Evolutionary conservation across 2,329 filamentous ascomycete genomes (phyloP), one percentile per base, ranked within the genome.

Genomic region (Geosmithia putterillii): DNA sequence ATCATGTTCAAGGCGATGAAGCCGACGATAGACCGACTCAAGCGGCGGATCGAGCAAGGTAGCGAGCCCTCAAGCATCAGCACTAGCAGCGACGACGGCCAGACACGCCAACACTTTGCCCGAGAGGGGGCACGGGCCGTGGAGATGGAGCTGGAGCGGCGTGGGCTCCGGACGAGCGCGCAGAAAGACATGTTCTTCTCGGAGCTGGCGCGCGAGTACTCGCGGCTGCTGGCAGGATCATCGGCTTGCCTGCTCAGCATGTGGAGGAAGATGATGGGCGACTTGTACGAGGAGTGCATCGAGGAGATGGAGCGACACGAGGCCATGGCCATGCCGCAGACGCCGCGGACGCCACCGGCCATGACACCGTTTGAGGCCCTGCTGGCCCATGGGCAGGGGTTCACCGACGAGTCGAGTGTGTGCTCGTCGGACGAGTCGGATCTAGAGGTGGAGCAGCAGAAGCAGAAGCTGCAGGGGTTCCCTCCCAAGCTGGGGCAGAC

Each of bases 21-120:
- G 18, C 39, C 39, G 21, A 41, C 39, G 7, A 41, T 41, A 12
- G 39, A 41, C 23, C 21, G 39, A 19, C 39, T 41, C 21, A 41
- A 41, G 21, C 18, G 28, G 23, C n/a, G 39, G 5, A 41, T 39
- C 21, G 18, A 39, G 21, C 18, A 39, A 3, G 37, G 37, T 19
- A 20, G 18, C 12, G 37, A 39, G 19, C 37, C 37, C 7, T 39
- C 37, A n/a, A n/a, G n/a, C n/a, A n/a, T n/a, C n/a, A n/a, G n/a
- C n/a, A n/a, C n/a, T n/a, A n/a, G n/a, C n/a, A n/a, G n/a, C n/a
- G n/a, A n/a, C n/a, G n/a, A n/a, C 28, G 28, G 15, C 3, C 28
- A 32, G 19, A 20, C 15, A 8, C 37, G 19, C 7, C 19, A 37
- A 8, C 35, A 37, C 35, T 8, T 18, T 12, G n/a, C 35, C n/a